A percentile compares a stretch with the other conserved stretches of the same genome.
Conservation (phyloP, 129 eudicot genomes). For the Heracleum sosnowskyi region DNA sequence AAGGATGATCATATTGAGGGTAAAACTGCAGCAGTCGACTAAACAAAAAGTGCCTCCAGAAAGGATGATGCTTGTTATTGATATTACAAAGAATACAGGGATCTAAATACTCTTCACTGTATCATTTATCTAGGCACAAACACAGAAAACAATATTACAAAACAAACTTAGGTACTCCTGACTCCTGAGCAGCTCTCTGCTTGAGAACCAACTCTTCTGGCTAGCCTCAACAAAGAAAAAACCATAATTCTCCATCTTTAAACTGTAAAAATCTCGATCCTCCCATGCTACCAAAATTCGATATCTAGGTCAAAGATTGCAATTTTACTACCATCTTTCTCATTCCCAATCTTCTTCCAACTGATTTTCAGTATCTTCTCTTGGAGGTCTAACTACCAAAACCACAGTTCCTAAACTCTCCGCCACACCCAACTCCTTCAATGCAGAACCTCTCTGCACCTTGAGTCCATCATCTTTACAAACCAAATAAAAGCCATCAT, state of each 20-base stretch:
- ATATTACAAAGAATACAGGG: slow-evolving; percentile 2
- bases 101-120: background rate
- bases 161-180: background rate
- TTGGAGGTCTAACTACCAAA: slow-evolving; percentile 81
- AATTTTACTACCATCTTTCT: background rate
- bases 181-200: background rate
- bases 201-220: background rate
- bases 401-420: slow-evolving; percentile 65
- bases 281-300: background rate
- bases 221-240: slow-evolving; percentile 1
- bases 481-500: slow-evolving; percentile 62
- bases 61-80: background rate
- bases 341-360: slow-evolving; percentile 72
- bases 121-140: background rate
- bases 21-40: background rate
- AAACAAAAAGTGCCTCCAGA: background rate
- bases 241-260: background rate
- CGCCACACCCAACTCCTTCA: slow-evolving; percentile 48
- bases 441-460: slow-evolving; percentile 50
- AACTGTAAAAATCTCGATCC: background rate
- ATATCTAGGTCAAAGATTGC: slow-evolving; percentile 2
- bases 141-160: background rate
- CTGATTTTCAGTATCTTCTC: slow-evolving; percentile 40
- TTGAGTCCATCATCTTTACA: slow-evolving; percentile 41
- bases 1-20: background rate